Evolutionary conservation across 495 filamentous ascomycete species (phyloP), one percentile per base, ranked within the genome.

Genomic region (Penicillium argentinense): DNA sequence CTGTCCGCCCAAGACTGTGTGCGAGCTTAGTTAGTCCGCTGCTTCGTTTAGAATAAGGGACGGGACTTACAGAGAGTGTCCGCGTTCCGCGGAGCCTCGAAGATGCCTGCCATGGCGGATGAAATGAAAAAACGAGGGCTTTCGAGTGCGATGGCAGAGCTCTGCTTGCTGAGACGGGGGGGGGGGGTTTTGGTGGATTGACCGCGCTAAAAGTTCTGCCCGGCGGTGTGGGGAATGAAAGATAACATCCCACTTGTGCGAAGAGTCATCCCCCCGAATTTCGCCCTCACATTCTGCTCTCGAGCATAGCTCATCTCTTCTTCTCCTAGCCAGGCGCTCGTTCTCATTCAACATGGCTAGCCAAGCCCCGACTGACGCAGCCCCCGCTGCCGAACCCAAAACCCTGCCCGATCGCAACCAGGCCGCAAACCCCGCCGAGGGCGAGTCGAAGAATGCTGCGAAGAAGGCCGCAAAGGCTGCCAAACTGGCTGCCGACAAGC

Each of bases 61-160:
- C 17, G 13, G 19, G 29, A 66, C 80, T 67, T 69, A 87, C 85
- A 95, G 56, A 95, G 75, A 48, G 87, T 95, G 57, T 90, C 91
- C 62, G 80, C 81, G 71, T 95, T 92, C 62, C 88, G 78, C 63
- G 87, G 83, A 63, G 89, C 86, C 72, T 91, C 87, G 61, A 96
- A 96, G 62, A 96, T 86, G 59, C 86, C 85, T 67, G 85, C 80
- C 91, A 96, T 96, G 44, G 55, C 42, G 39, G 42, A 65, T 58
- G 43, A 49, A 47, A 60, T 47, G 45, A 56, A 56, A 49, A 46
- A 45, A 40, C 53, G 25, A 51, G 43, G 41, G 51, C 38, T 53
- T 42, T 60, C 38, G 47, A 49, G 60, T 58, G 48, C 46, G 58
- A 64, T 60, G 59, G 56, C 53, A 51, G 58, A 73, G 66, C 64